Evolutionary conservation across 1,284 basidiomycete genomes (phyloP).

Genomic region (Thecaphora frezii): DNA sequence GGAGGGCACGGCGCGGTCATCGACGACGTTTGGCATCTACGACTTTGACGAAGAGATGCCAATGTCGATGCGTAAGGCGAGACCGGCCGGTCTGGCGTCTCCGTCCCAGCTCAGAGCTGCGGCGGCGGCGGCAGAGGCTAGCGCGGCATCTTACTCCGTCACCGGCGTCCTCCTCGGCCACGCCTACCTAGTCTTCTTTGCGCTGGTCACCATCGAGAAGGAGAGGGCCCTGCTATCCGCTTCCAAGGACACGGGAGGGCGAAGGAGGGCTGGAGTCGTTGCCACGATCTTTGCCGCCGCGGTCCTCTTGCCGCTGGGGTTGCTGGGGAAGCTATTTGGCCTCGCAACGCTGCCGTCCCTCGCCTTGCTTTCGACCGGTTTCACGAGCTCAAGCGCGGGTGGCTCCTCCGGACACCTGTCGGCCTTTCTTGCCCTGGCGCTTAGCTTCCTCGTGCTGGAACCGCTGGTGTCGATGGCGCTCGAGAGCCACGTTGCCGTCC

Average conservation of each 20-base stretch:
- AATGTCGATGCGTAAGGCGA: conserved; percentile 21
- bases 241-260: conserved; percentile 41
- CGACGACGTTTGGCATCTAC: conserved; percentile 9
- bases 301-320: conserved; percentile 32
- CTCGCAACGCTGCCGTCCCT: conserved; percentile 28
- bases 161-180: conserved; percentile 41
- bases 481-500: conserved; percentile 46
- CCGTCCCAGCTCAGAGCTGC: conserved; percentile 21
- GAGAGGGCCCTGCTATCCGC: conserved; percentile 42
- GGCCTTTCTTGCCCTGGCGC: conserved; percentile 48
- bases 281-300: conserved; percentile 42
- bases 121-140: conserved; percentile 16
- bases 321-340: conserved; percentile 34
- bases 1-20: conserved; percentile 5
- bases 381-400: background rate
- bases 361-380: conserved; percentile 16
- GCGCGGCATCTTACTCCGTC: conserved; percentile 32
- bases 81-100: conserved; percentile 39
- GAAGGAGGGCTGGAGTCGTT: conserved; percentile 48
- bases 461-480: conserved; percentile 49
- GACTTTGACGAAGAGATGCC: conserved; percentile 31
- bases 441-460: conserved; percentile 48
- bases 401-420: conserved; percentile 31
- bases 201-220: conserved; percentile 47
- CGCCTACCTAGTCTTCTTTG: conserved; percentile 37